phyloP scores from a whole-genome alignment of 169 alveolate genomes.

The Perkinsus olseni region DNA sequence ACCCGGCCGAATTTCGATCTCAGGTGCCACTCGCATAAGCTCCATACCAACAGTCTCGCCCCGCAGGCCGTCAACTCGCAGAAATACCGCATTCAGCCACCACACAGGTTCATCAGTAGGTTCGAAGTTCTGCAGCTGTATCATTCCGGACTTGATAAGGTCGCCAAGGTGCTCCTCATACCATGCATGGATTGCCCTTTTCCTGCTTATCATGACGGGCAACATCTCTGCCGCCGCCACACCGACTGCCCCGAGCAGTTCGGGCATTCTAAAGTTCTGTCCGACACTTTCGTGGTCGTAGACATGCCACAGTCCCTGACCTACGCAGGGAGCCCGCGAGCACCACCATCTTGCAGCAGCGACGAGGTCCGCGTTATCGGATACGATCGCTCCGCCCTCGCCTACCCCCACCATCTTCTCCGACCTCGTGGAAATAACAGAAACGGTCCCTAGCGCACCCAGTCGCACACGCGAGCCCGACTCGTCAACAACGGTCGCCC shows the following conservation, averaged over 20 bases:
- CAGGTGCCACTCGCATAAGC: background rate
- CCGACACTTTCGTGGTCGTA: constrained; percentile 10
- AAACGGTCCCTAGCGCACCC: background rate
- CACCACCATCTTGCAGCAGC: constrained; percentile 9
- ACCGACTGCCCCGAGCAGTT: constrained; percentile 5
- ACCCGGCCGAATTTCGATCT: constrained; percentile 11
- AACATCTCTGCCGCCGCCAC: background rate
- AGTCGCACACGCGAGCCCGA: background rate
- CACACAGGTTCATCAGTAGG: background rate
- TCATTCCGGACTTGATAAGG: background rate
- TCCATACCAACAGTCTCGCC: background rate
- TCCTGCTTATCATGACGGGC: constrained; percentile 1
- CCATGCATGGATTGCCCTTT: background rate
- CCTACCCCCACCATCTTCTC: constrained; percentile 14
- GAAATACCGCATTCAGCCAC: constrained; percentile 8
- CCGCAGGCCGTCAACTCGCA: background rate
- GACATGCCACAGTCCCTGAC: constrained; percentile 4
- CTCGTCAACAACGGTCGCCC: background rate
- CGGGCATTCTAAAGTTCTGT: constrained; percentile 6
- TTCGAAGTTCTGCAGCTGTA: background rate
- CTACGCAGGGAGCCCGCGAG: background rate
- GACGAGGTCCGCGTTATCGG: background rate
- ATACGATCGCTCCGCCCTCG: constrained; percentile 5
- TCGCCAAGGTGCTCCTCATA: constrained; percentile 7
- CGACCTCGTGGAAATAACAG: background rate